Base-by-base conservation (phyloP, 768 basidiomycete genomes). In the Asterophora lycoperdoides region DNA sequence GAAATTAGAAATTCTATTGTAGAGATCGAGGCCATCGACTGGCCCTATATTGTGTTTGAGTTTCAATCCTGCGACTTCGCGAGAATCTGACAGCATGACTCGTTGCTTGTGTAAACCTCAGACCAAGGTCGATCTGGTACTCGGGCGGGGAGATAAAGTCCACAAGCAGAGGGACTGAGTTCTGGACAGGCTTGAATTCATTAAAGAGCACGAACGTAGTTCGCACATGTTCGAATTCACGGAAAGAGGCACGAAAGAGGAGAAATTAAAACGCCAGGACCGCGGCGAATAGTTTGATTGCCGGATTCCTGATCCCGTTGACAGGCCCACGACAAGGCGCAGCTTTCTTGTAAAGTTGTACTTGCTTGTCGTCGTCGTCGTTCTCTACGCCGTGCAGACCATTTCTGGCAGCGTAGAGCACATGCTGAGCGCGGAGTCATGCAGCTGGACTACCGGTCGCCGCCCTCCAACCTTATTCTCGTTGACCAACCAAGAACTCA, bases 391-490 rank as follows among this genome's bases (percentile, higher is more conserved):
- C 37, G 36, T 18, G 9, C 23, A 30, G 33, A 34, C 47, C 23
- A 5, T 29, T 28, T 9, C 26, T 14, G n/a, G 15, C 36, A 30
- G 18, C 30, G 48, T 42, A 26, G 35, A 44, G 42, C 49, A 28
- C 36, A 41, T 7, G 37, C 34, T 41, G 37, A 42, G 39, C 42
- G 49, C 49, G 30, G 35, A 37, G 39, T n/a, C 26, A 55, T 55
- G 54, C 46, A 55, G 29, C 46, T 55, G 38, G 54, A 48, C 39
- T 44, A 52, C 20, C 50, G 50, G n/a, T 41, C 46, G 17, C 33
- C 39, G 30, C 33, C 35, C 37, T 39, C 54, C 11, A 30, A 33
- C 23, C 46, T 39, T 30, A 35, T 48, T 23, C n/a, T 55, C 19
- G 8, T 28, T 7, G 49, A 51, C 35, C 46, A 55, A 23, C 38